Conservation (phyloP, 2,329 filamentous ascomycete species). For the Venturia pyrina region DNA sequence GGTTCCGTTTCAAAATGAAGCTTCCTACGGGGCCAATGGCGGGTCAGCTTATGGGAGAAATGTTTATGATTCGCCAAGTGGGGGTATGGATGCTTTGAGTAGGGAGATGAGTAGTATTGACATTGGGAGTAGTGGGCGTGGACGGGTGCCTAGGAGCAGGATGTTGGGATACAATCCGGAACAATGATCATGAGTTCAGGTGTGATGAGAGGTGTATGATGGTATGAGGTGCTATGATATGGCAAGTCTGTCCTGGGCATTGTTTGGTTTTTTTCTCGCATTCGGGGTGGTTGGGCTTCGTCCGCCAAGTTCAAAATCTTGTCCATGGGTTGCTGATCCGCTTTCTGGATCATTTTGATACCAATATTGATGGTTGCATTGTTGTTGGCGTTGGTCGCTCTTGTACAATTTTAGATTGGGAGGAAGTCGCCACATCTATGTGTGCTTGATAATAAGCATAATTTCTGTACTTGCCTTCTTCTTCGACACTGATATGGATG, state of each 20-base stretch:
- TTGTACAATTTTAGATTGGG: background rate
- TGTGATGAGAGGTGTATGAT: background rate
- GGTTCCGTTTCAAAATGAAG: constrained; percentile 44
- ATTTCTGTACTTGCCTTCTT: too few relatives aligned
- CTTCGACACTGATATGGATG: too few relatives aligned
- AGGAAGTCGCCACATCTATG: background rate
- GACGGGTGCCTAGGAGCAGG: constrained; percentile 14
- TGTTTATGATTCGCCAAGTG: constrained; percentile 22
- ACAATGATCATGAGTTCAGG: background rate
- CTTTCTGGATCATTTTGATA: background rate
- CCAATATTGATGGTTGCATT: background rate
- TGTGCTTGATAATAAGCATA: too few relatives aligned
- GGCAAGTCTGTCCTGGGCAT: background rate
- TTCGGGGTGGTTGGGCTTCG: background rate
- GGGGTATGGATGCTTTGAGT: constrained; percentile 18
- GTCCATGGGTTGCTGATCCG: background rate
- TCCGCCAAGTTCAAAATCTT: background rate
- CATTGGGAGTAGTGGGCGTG: constrained; percentile 26
- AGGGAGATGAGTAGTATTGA: constrained; percentile 23
- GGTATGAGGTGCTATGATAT: background rate
- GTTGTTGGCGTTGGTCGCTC: background rate
- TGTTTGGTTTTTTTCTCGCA: background rate
- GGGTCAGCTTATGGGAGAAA: constrained; percentile 18
- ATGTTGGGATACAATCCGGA: background rate
- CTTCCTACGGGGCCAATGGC: constrained; percentile 12